Evolutionary conservation across 2,329 filamentous ascomycete species (phyloP).

Genomic region (Trichoderma koningiopsis): DNA sequence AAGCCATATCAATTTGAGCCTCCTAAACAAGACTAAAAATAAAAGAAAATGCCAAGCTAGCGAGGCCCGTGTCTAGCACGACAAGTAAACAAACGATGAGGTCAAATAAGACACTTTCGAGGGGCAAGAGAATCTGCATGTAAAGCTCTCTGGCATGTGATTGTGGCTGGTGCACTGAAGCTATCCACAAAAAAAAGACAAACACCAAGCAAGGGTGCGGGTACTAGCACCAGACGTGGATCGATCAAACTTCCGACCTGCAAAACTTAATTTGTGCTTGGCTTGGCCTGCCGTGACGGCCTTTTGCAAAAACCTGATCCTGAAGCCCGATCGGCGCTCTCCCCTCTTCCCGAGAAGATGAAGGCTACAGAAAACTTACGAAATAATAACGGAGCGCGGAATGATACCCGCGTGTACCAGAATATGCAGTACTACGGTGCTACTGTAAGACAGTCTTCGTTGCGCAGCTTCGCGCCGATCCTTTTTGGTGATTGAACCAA

Average conservation of each 20-base stretch:
- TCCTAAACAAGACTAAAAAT: not conserved
- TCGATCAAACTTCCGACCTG: slow-evolving; percentile 24
- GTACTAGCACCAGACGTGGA: slow-evolving; percentile 16
- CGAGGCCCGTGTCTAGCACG: not conserved
- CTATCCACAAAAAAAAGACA: slow-evolving; percentile 1
- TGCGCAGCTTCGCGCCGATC: slow-evolving; percentile 7
- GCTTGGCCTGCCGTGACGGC: not conserved
- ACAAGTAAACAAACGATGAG: not conserved
- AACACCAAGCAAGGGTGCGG: not conserved
- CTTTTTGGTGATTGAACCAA: not conserved
- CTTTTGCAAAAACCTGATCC: not conserved
- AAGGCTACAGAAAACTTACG: not conserved
- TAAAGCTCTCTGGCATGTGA: slow-evolving; percentile 36
- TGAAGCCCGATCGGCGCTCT: not conserved
- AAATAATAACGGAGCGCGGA: slow-evolving; percentile 3
- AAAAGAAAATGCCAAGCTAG: not conserved
- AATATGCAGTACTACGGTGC: slow-evolving; percentile 1
- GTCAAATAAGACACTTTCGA: not conserved
- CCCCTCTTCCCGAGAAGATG: no score
- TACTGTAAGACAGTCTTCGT: not conserved
- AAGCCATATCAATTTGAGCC: not conserved
- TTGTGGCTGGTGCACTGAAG: slow-evolving; percentile 35
- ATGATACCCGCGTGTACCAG: not conserved
- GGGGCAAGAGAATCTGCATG: not conserved
- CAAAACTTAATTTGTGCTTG: slow-evolving; percentile 14